Evolutionary conservation across 1,139 yeast species (phyloP), one percentile per base, ranked within the genome.

Genomic region (Petasospora fabianii): DNA sequence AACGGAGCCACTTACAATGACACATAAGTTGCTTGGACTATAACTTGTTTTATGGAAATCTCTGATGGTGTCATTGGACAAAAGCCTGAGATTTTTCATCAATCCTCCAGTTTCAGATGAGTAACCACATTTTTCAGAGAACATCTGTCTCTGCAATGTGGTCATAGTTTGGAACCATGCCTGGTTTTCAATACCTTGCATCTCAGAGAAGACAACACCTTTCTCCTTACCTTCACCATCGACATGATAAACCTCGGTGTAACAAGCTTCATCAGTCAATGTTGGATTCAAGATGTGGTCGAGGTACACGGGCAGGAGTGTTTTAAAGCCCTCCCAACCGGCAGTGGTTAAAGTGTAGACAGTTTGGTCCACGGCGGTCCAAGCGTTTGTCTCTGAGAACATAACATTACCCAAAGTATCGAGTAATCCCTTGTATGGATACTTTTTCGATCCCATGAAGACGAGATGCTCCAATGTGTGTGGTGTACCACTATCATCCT

Each of bases 281-380:
- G 95, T 86, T 1, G 99, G 97, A 51, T 80, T 62, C 37, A 90
- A 61, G 28, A 94, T 64, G 58, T 92, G 98, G 55, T 94, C 97
- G 51, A 94, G 66, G 58, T 92, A 94, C 2, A 88, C 81, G 0
- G 98, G 98, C 31, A 94, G 70, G 30, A 94, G 65, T 41, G 80
- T 72, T 41, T 75, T 77, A 62, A 94, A 94, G 1, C 97, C 98
- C 41, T 85, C 88, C 96, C 97, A 90, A 6, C 98, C 98, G 0
- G 97, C 97, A 30, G 95, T 80, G 9, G 84, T 76, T 41, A 94
- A 68, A 1, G 96, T 87, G 56, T 92, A 94, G 2, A 88, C 97
- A 0, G 99, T 94, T 57, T 87, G 96, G 61, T 94, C 98, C 3
- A 92, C 85, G 1, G 84, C 88, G 0, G 99, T 92, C 97, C 97